A percentile compares a stretch with the other conserved stretches of the same genome.
Conservation (phyloP, 257 asterid species). For the Solanum pimpinellifolium region DNA sequence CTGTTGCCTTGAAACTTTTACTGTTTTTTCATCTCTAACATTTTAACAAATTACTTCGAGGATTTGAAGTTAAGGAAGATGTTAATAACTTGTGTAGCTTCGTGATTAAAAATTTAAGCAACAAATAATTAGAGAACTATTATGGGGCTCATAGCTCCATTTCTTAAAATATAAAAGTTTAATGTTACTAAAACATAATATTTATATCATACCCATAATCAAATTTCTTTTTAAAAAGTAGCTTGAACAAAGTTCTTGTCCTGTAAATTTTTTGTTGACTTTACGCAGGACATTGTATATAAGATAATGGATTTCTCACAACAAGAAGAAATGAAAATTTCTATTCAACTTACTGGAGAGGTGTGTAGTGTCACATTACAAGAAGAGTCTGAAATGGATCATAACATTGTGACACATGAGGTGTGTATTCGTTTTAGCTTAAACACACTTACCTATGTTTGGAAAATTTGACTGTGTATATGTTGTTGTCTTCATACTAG, state of each 20-base stretch:
- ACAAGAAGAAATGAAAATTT: background rate
- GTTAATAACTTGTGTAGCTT: background rate
- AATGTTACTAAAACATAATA: too few species aligned
- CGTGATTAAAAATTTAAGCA: background rate
- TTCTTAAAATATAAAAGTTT: background rate
- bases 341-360: background rate
- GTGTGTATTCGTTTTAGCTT: background rate
- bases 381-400: background rate
- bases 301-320: background rate
- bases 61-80: background rate
- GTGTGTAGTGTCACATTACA: background rate
- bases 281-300: background rate
- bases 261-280: background rate
- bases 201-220: background rate
- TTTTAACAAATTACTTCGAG: background rate
- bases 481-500: background rate
- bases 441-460: background rate
- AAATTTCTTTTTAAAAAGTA: background rate
- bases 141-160: background rate
- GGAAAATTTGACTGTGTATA: background rate
- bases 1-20: background rate
- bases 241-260: background rate
- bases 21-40: background rate
- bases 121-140: background rate
- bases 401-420: background rate